Conservation (phyloP, 1,139 yeast genomes). For the Lodderomyces orthopsilosis region DNA sequence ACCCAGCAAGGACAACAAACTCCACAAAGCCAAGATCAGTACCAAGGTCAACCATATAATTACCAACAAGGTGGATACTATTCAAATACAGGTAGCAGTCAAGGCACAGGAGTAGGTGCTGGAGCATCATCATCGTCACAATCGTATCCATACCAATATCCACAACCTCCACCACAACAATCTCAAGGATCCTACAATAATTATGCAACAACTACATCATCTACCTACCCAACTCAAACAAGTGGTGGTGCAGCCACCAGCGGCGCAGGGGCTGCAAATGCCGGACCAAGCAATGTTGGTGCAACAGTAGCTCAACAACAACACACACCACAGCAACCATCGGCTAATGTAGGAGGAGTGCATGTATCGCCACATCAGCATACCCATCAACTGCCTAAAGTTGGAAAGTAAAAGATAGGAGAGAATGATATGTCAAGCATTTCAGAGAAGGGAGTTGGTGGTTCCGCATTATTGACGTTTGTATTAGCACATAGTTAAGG, state of each 20-base stretch:
- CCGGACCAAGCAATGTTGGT: not conserved
- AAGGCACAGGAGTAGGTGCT: not conserved
- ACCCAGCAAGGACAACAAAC: slow-evolving; percentile 13
- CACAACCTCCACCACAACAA: slow-evolving; percentile 4
- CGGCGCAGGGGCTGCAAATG: not conserved
- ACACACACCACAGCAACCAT: slow-evolving; percentile 7
- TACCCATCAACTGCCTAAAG: slow-evolving; percentile 1
- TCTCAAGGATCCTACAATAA: slow-evolving; percentile 2
- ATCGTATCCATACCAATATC: slow-evolving; percentile 6
- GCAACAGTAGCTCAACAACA: slow-evolving; percentile 1
- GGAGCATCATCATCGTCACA: slow-evolving; percentile 1
- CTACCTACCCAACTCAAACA: not conserved
- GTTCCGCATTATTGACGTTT: too few relatives aligned
- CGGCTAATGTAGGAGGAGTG: not conserved
- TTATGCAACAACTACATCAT: slow-evolving; percentile 1
- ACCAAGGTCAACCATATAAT: slow-evolving; percentile 10
- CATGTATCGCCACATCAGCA: slow-evolving; percentile 2
- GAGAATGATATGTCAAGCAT: too few relatives aligned
- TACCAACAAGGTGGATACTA: slow-evolving; percentile 9
- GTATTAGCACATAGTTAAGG: not conserved
- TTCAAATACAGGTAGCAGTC: not conserved
- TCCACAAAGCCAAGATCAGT: slow-evolving; percentile 15
- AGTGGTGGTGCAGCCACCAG: not conserved
- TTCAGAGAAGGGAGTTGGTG: not conserved
- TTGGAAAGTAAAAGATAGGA: slow-evolving; percentile 1